Base-by-base conservation (phyloP, 495 filamentous ascomycete species). In the Penicillium goetzii region DNA sequence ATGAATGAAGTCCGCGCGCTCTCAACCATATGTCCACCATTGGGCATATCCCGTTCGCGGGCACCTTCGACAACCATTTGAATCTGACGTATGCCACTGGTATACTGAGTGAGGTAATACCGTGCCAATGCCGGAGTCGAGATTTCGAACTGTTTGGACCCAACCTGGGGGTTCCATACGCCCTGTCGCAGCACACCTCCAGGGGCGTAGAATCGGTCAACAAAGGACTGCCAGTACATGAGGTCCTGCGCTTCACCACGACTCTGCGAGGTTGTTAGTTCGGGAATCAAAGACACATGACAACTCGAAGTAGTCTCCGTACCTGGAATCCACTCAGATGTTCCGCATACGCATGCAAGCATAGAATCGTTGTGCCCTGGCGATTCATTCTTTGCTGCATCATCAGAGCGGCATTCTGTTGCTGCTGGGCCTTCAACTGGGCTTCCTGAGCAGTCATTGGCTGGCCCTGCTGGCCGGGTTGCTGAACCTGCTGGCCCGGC, bases 21-120 rank as follows among this genome's bases (percentile, higher is more conserved):
- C 60, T 89, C 86, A 30, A 92, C 83, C 61, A 85, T 83, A 61
- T 90, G 86, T 43, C 84, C 84, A 51, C 88, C 88, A 56, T 85
- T 83, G 4, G 81, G 77, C 49, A 86, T 66, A 30, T 84, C 76
- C 23, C 77, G 81, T 61, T 93, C 89, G 50, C 76, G 80, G 26
- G 80, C 71, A 15, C 69, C 75, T 64, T 86, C 84, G 54, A 92
- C 78, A 19, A 90, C 81, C 79, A 96, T 84, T 70, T 95, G 91
- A 54, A 97, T 90, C 23, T 84, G 87, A 52, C 82, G 84, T 40
- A 96, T 86, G 6, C 92, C 91, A 59, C 90, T 93, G n/a, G 89
- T 87, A 67, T 91, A 96, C 64, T 93, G 89, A 0, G 89, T 91
- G 54, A 87, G 79, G 72, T 94, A 96, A 66, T 91, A 96, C 53